These are phyloP conservation scores for Kondoa malvinella DNA, from an alignment of 768 basidiomycete species.

Conservation along the genomic window DNA sequence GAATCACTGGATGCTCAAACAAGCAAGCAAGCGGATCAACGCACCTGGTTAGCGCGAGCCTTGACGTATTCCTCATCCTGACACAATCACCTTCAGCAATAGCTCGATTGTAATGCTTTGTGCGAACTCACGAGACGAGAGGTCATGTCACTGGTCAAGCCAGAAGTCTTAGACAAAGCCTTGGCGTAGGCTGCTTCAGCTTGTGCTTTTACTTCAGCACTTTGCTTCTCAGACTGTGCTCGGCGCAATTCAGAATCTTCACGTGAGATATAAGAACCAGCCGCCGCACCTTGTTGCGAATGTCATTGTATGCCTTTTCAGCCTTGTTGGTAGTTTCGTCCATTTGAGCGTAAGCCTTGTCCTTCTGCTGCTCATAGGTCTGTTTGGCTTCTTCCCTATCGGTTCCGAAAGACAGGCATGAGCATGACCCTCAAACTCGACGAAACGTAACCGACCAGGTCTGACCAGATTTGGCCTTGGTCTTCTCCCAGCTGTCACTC, in stretches of 20 bases:
- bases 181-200: conserved; percentile 7
- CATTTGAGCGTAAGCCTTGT: not conserved
- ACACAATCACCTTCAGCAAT: no score
- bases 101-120: no score
- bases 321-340: not conserved
- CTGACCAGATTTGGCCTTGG: not conserved
- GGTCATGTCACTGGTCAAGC: not conserved
- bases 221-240: not conserved
- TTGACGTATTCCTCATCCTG: not conserved
- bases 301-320: conserved; percentile 1
- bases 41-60: not conserved
- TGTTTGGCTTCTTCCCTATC: not conserved
- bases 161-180: not conserved
- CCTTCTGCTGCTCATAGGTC: not conserved
- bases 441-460: not conserved
- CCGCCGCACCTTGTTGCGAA: conserved; percentile 1
- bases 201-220: conserved; percentile 4
- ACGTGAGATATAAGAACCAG: not conserved
- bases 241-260: not conserved
- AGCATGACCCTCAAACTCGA: not conserved
- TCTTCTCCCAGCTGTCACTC: not conserved
- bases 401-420: not conserved
- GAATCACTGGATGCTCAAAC: not conserved
- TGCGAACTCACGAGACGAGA: not conserved
- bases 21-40: no score